Evolutionary conservation across 1,139 yeast genomes (phyloP).

Genomic region (Debaryomyces robertsiae): DNA sequence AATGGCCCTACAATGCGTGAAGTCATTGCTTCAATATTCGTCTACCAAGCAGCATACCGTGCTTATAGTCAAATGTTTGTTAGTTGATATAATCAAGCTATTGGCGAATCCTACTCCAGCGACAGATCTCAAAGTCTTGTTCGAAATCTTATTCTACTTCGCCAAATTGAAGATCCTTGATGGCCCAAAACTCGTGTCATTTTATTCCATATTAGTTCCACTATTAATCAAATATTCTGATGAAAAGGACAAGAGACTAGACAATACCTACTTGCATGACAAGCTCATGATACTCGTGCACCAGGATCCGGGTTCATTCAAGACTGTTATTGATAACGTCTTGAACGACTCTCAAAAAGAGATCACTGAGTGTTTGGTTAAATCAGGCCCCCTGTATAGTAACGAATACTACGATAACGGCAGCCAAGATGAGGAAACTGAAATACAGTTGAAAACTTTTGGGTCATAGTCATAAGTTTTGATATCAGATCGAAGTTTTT

Average conservation of each 20-base stretch:
- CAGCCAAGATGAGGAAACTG: slow-evolving; percentile 24
- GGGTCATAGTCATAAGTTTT: slow-evolving; percentile 16
- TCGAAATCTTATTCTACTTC: slow-evolving; percentile 58
- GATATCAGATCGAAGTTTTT: neutral
- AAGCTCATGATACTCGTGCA: slow-evolving; percentile 56
- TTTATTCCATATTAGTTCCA: slow-evolving; percentile 52
- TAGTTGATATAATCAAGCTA: slow-evolving; percentile 29
- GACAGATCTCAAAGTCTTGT: slow-evolving; percentile 42
- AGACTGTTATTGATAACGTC: slow-evolving; percentile 44
- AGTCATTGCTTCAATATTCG: slow-evolving; percentile 52
- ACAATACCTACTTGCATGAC: slow-evolving; percentile 46
- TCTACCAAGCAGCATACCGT: slow-evolving; percentile 25
- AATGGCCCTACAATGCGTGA: slow-evolving; percentile 60
- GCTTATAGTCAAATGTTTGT: slow-evolving; percentile 34
- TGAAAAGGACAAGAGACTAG: slow-evolving; percentile 23
- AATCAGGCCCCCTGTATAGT: slow-evolving; percentile 13
- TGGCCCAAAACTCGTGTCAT: slow-evolving; percentile 29
- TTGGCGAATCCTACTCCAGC: slow-evolving; percentile 20
- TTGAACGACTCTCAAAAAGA: slow-evolving; percentile 41
- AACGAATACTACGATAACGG: slow-evolving; percentile 6
- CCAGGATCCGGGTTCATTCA: slow-evolving; percentile 55
- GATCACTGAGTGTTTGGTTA: slow-evolving; percentile 46
- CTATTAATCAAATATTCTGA: slow-evolving; percentile 42
- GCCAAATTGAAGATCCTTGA: slow-evolving; percentile 35
- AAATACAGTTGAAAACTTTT: slow-evolving; percentile 41